Evolutionary conservation across 2,329 filamentous ascomycete species (phyloP), one percentile per base, ranked within the genome.

Genomic region (Xylaria sp.): DNA sequence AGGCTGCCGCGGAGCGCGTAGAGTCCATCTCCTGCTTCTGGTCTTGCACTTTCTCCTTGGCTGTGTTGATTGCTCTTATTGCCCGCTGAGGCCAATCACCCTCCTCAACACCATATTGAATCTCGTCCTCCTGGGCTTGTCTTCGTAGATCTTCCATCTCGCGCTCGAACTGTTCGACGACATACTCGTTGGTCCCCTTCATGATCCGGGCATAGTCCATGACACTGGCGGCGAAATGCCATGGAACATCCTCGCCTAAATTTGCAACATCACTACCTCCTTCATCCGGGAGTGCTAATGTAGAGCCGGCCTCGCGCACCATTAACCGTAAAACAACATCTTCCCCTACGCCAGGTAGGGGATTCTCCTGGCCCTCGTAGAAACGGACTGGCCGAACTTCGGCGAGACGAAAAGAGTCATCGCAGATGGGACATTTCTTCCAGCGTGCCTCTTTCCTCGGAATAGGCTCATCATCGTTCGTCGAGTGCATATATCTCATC

Each of bases 381-480:
- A 96, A 98, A 57, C 94, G 88, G 24, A 98, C 94, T 1, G 96
- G 94, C 57, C 93, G 87, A 24, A 92, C 93, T 71, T 99, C 96
- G 8, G 93, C 91, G n/a, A 94, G 86, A 78, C 96, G 97, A n/a
- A 99, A 89, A 56, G 88, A 90, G 79, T 99, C 96, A 82, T 93
- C 96, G 79, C 96, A 99, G 39, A 99, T 94, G 0, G 96, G 95
- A 74, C 96, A 99, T 78, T 97, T 97, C 82, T 97, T 97, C 88
- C 93, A 98, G 63, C 92, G 86, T 34, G 91, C 84, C 74, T 88
- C 90, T 81, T 91, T 94, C 70, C 91, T 90, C 9, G 87, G 83
- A 66, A 85, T 86, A 8, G 82, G 81, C 39, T 92, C 91, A n/a
- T 92, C 90, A 65, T 92, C 91, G 27, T 86, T 88, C 12, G 88